Percentiles rank a stretch among this genome's conserved stretches.
These are phyloP conservation scores for Coniochaeta pulveracea DNA, from an alignment of 2,329 filamentous ascomycete species.

Conservation along the genomic window DNA sequence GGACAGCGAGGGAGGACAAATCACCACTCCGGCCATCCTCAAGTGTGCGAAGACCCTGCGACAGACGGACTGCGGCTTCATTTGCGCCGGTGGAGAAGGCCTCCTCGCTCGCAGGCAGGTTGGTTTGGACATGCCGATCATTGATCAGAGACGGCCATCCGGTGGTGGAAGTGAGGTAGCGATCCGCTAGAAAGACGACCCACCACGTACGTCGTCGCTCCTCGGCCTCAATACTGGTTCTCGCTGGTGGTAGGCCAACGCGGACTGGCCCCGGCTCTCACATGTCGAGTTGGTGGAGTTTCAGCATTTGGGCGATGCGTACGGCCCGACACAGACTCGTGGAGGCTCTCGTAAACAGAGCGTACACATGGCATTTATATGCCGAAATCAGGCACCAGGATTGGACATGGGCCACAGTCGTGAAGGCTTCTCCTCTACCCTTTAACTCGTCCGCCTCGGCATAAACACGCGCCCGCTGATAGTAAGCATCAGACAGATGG, in stretches of 20 bases:
- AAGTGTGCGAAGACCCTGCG: conserved; percentile 39
- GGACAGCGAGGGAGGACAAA: conserved; percentile 39
- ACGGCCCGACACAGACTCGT: conserved; percentile 51
- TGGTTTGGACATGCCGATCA: conserved; percentile 46
- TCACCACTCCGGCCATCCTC: conserved; percentile 45
- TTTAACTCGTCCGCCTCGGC: conserved; percentile 12
- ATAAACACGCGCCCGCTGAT: conserved; percentile 10
- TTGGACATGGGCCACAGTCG: conserved; percentile 50
- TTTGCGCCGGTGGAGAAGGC: conserved; percentile 44
- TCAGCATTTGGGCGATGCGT: conserved; percentile 52
- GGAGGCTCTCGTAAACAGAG: conserved; percentile 59
- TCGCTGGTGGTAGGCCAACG: conserved; percentile 44
- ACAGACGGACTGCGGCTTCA: conserved; percentile 37
- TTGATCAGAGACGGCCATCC: conserved; percentile 60
- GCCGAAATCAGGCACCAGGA: conserved; percentile 47
- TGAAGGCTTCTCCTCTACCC: conserved; percentile 18
- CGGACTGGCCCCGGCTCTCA: conserved; percentile 50
- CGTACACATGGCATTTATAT: conserved; percentile 53
- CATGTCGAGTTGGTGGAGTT: conserved; percentile 54
- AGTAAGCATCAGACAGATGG: conserved; percentile 9
- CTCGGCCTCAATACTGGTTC: conserved; percentile 57
- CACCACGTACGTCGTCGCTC: conserved; percentile 58
- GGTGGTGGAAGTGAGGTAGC: conserved; percentile 57
- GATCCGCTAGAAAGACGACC: conserved; percentile 52
- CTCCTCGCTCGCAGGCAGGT: conserved; percentile 51